phyloP scores from a whole-genome alignment of 805 yeast genomes.

The Phaffomyces thermotolerans region DNA sequence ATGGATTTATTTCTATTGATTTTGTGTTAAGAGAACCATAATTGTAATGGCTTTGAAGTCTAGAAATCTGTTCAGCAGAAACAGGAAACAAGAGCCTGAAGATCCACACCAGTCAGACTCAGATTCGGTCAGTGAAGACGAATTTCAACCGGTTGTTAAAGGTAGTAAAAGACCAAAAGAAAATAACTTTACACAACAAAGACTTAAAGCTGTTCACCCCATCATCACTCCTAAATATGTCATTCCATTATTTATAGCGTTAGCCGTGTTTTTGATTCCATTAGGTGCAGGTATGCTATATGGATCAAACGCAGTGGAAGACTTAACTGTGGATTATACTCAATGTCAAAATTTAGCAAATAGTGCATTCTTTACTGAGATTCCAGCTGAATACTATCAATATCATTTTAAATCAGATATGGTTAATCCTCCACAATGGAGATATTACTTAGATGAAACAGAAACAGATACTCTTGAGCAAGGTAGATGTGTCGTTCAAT shows the following conservation, averaged over 20 bases:
- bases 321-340: constrained; percentile 66
- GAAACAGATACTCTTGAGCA: constrained; percentile 41
- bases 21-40: background rate
- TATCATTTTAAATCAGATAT: constrained; percentile 48
- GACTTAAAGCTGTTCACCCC: constrained; percentile 57
- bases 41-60: constrained; percentile 17
- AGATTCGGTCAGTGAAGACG: constrained; percentile 41
- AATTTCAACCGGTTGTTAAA: constrained; percentile 28
- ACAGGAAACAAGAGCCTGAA: constrained; percentile 3
- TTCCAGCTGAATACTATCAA: constrained; percentile 51
- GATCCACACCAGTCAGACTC: constrained; percentile 27
- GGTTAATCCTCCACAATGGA: constrained; percentile 60
- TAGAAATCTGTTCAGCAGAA: constrained; percentile 21
- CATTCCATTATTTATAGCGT: constrained; percentile 64
- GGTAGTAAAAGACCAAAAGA: constrained; percentile 61
- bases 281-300: constrained; percentile 79
- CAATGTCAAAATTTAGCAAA: constrained; percentile 55
- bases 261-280: constrained; percentile 81
- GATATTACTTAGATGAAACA: constrained; percentile 35
- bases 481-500: constrained; percentile 63
- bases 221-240: constrained; percentile 87
- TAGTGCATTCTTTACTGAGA: constrained; percentile 32
- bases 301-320: constrained; percentile 66
- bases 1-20: background rate
- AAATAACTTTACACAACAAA: constrained; percentile 68